Evolutionary conservation across 768 basidiomycete genomes (phyloP), one percentile per base, ranked within the genome.

Genomic region (Exidia glandulosa): DNA sequence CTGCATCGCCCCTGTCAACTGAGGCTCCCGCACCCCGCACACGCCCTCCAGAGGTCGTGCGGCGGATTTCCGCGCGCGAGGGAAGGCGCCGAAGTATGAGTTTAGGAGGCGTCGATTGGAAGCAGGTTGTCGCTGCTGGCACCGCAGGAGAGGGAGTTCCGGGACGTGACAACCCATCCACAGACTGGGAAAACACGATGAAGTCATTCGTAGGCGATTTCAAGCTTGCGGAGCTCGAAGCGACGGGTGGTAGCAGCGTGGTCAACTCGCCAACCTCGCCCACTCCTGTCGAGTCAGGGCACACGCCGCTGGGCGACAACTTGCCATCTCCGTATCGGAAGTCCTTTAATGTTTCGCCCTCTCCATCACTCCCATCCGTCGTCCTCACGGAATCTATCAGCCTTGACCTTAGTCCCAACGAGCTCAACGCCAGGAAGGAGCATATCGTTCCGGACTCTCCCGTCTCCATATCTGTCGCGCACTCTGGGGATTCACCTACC

Each of bases 1-100:
- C 47, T 52, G 25, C 58, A 19, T 23, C 25, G 29, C 32, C 48
- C n/a, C 13, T 55, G 19, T 31, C 36, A 33, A 16, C 33, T 12
- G 19, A n/a, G 6, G n/a, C 19, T 9, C 19, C 56, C 13, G 29
- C 59, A 13, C 54, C 59, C 6, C 23, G 34, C 25, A 60, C 32
- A 25, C 32, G 59, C 29, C 54, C 59, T 19, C 16, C 54, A 9
- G 59, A 60, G 5, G 59, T 60, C 3, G 30, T 56, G 12, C 10
- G 30, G 9, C 59, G 59, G 2, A 60, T 60, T 9, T 54, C 71
- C 76, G 31, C 65, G 29, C 57, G 41, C 71, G 30, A 67, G 68
- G 47, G 66, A 60, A 84, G 86, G 64, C 80, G 86, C 64, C 75
- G 88, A 61, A 89, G 87, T 67, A 81, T 85, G 80, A 90, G 88